These are phyloP conservation scores for Fraxinus latifolia DNA, from an alignment of 305 asterid species.

Conservation along the genomic window DNA sequence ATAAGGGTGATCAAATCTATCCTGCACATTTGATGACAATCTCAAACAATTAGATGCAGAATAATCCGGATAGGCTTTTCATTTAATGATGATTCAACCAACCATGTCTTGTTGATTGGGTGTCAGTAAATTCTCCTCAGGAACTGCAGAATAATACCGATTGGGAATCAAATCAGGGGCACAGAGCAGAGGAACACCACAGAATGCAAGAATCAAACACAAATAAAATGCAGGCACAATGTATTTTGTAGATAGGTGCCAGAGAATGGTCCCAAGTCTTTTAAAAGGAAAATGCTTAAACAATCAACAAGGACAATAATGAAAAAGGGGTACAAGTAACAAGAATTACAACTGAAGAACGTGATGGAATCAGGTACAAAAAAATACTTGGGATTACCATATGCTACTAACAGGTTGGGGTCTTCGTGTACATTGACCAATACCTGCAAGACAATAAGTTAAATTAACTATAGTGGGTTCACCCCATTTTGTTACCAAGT, in stretches of 20 bases:
- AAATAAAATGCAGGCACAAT: background rate
- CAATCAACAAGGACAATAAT: background rate
- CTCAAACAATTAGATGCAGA: conserved; percentile 14
- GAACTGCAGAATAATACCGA: conserved; percentile 50
- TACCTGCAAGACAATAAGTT: conserved; percentile 47
- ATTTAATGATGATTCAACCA: conserved; percentile 24
- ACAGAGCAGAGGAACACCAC: background rate
- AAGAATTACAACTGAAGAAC: background rate
- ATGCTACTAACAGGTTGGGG: conserved; percentile 88
- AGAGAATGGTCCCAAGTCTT: background rate
- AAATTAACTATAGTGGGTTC: conserved; percentile 6
- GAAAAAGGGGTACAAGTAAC: background rate
- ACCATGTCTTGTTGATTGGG: conserved; percentile 63
- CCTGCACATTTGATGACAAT: conserved; percentile 39
- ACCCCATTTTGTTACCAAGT: background rate
- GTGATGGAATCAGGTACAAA: background rate
- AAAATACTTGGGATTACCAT: conserved; percentile 45
- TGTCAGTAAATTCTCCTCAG: conserved; percentile 70
- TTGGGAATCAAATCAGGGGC: background rate
- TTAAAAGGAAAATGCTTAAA: background rate
- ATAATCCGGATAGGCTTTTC: background rate
- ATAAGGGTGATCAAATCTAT: conserved; percentile 79
- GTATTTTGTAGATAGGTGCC: background rate
- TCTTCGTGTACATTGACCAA: conserved; percentile 64
- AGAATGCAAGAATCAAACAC: background rate